Percentiles rank a stretch among this genome's conserved stretches.
Conservation (phyloP, 345 rosid genomes). For the Lepidium sativum region DNA sequence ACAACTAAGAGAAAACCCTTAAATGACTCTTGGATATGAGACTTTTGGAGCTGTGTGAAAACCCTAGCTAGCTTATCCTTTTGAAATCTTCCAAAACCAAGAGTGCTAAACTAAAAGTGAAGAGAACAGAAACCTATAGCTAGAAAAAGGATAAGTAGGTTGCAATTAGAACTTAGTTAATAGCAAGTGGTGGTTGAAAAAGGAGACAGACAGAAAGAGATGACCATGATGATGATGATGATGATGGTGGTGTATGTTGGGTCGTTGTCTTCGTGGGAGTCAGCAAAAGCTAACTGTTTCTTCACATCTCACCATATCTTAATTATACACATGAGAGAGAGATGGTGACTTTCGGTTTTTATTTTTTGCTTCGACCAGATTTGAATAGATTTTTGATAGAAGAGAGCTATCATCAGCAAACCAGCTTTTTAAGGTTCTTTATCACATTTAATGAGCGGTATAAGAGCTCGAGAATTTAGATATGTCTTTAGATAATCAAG, state of each 20-base stretch:
- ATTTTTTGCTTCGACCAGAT: neutral
- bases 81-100: neutral
- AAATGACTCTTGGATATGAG: conserved; percentile 4
- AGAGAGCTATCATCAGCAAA: neutral
- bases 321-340: conserved; percentile 5
- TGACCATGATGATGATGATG: conserved; percentile 13
- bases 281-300: conserved; percentile 56
- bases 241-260: conserved; percentile 35
- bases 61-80: conserved; percentile 14
- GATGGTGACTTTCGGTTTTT: conserved; percentile 1
- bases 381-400: conserved; percentile 6
- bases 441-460: conserved; percentile 22
- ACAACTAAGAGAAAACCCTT: neutral
- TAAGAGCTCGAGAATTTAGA: conserved; percentile 19
- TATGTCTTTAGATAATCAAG: conserved; percentile 5
- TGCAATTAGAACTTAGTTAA: neutral
- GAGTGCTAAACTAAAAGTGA: conserved; percentile 3
- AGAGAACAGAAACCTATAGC: conserved; percentile 1
- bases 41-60: conserved; percentile 1
- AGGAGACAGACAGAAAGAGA: conserved; percentile 12
- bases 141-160: conserved; percentile 6
- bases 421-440: conserved; percentile 25
- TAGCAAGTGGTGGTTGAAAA: conserved; percentile 20
- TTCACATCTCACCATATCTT: conserved; percentile 46
- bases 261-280: conserved; percentile 60